Base-by-base conservation (phyloP, 305 asterid genomes). In the Solanum hybrid region DNA sequence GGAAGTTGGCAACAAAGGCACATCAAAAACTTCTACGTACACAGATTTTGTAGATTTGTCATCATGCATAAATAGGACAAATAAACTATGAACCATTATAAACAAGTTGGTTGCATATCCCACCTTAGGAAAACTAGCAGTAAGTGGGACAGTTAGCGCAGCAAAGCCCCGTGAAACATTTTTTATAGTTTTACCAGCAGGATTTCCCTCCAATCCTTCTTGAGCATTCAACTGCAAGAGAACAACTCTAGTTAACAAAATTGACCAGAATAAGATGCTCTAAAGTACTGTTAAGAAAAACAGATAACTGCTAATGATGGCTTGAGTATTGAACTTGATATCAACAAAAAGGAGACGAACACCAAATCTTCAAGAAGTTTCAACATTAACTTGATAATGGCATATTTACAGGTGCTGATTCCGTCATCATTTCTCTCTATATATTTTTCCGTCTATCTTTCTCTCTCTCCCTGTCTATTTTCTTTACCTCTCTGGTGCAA, bases 171-270 rank as follows among this genome's bases (percentile, higher is more conserved):
- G 93, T 3, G 95, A 94, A 91, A 95, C 94, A 90, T 92, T 95
- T 93, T 97, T 97, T 80, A 97, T 94, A 82, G 93, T 93, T 32
- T 78, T 73, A 72, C 95, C 96, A 73, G 92, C 86, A 41, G 98
- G 95, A 91, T 94, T 97, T 89, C 98, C 98, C 94, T 96, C 98
- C 96, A 98, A 88, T 27, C 99, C 99, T 92, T 97, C 99, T 90
- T 94, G 98, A 85, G 95, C 95, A 90, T 97, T 97, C 88, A 90
- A 93, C 99, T 97, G 92, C 38, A 89, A 86, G 89, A 51, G 82
- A 88, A 84, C n/a, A 81, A 84, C 57, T 61, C 57, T 13, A 61
- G 33, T 86, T n/a, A 33, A 86, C 57, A 86, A 61, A 33, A 61
- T 11, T 32, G 51, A 86, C 51, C 57, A 11, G 89, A 61, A 86